These are phyloP conservation scores for Debaryomyces maramus DNA, from an alignment of 805 yeast species.

Conservation along the genomic window DNA sequence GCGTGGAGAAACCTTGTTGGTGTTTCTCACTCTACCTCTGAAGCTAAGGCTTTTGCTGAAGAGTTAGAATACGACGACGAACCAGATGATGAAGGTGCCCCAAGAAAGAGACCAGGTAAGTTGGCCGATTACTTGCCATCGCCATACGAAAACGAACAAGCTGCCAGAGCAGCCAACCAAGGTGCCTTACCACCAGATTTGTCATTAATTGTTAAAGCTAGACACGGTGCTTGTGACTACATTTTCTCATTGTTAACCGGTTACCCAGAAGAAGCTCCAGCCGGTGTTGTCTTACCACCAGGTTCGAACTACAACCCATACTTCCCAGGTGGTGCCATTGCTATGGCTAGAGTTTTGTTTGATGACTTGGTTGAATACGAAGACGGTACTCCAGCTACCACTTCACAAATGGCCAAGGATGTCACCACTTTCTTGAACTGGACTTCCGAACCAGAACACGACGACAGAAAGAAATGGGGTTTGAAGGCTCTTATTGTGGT, in stretches of 20 bases:
- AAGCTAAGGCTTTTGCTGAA: slow-evolving; percentile 91
- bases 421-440: slow-evolving; percentile 94
- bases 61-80: slow-evolving; percentile 97
- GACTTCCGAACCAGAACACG: slow-evolving; percentile 98
- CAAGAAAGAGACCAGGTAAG: slow-evolving; percentile 97
- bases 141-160: slow-evolving; percentile 97
- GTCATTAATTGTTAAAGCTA: slow-evolving; percentile 94
- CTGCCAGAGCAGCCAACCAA: slow-evolving; percentile 99
- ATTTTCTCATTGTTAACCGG: slow-evolving; percentile 94
- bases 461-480: slow-evolving; percentile 96
- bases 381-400: slow-evolving; percentile 98
- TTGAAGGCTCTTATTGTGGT: slow-evolving; percentile 83
- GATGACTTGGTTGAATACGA: slow-evolving; percentile 98
- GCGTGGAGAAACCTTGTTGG: slow-evolving; percentile 99
- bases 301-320: slow-evolving; percentile 99
- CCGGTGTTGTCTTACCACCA: slow-evolving; percentile 89
- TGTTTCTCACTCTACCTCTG: slow-evolving; percentile 88
- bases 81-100: slow-evolving; percentile 94
- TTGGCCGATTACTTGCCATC: slow-evolving; percentile 92
- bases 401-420: slow-evolving; percentile 99
- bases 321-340: slow-evolving; percentile 99
- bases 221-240: slow-evolving; percentile 98
- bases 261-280: slow-evolving; percentile 98
- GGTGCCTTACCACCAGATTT: slow-evolving; percentile 99
- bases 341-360: slow-evolving; percentile 97